Evolutionary conservation across 164 flowering plant species (phyloP).

Genomic region (Dillenia suffruticosa): DNA sequence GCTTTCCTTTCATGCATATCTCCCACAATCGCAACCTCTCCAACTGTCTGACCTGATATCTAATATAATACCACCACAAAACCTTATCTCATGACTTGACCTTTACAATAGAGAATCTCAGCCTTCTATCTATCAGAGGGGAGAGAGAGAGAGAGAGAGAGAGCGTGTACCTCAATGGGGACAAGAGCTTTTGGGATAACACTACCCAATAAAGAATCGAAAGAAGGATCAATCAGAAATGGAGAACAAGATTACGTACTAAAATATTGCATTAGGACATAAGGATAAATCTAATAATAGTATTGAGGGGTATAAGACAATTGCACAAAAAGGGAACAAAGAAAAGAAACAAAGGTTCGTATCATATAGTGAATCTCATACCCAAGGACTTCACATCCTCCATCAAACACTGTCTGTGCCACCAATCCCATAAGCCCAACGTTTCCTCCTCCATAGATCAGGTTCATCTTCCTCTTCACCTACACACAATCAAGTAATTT

Average conservation of each 20-base stretch:
- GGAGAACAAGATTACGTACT: too few relatives aligned
- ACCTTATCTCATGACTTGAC: too few relatives aligned
- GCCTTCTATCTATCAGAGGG: too few relatives aligned
- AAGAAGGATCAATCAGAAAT: too few relatives aligned
- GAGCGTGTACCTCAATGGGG: constrained; percentile 20
- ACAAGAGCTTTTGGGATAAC: constrained; percentile 40
- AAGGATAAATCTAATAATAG: too few relatives aligned
- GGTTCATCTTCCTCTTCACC: constrained; percentile 40
- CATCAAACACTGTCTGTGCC: constrained; percentile 32
- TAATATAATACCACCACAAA: constrained; percentile 6
- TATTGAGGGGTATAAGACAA: too few relatives aligned
- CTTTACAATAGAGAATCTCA: too few relatives aligned
- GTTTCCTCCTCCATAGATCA: constrained; percentile 47
- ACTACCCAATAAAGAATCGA: constrained; percentile 6
- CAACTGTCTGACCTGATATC: constrained; percentile 42
- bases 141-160: background rate
- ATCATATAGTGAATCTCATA: constrained; percentile 12
- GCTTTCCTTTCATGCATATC: constrained; percentile 48
- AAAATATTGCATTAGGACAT: too few relatives aligned
- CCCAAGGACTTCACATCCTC: constrained; percentile 49
- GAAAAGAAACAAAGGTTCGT: too few relatives aligned
- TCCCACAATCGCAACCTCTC: constrained; percentile 28
- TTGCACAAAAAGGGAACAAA: background rate
- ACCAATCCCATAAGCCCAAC: constrained; percentile 45
- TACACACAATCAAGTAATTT: constrained; percentile 9